Base-by-base conservation (phyloP, 495 filamentous ascomycete genomes). In the Lentithecium fluviatile region DNA sequence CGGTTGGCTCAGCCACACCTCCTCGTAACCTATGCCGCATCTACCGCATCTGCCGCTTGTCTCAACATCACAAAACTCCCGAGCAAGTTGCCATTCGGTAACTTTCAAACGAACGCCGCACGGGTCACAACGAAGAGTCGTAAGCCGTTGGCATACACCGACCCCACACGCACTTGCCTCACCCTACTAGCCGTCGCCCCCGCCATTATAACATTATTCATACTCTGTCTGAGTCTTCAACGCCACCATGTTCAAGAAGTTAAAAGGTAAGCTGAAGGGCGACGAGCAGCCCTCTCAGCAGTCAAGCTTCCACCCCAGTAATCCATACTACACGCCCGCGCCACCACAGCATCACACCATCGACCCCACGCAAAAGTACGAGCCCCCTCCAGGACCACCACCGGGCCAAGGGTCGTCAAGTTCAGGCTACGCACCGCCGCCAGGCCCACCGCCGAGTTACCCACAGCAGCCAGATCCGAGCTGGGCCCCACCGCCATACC, bases 401-500 rank as follows among this genome's bases (percentile, higher is more conserved):
- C 69, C 69, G 10, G 54, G 54, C 49, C 57, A 69, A 42, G 37
- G 34, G 3, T 24, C 34, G 5, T 34, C 25, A 51, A 23, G 10
- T 12, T 34, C 53, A 15, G 42, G 38, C 54, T 68, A 57, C 68
- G 70, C 70, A 6, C 73, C 79, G 3, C 78, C 76, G 0, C 70
- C 74, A 0, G 77, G 74, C 0, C 75, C 76, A 0, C 82, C 82
- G 6, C 83, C 65, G 11, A 58, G 2, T 51, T 38, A n/a, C 17
- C 54, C 57, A 15, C 34, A 52, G 12, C 68, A 68, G 37, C 58
- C 58, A n/a, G 19, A 59, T 17, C 62, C 57, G 23, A 60, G 58
- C 29, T 65, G 63, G 26, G 65, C 66, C 12, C 72, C 74, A 12
- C 71, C 85, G 25, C 77, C 80, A 24, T 83, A 87, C 66, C 88